Base-by-base conservation (phyloP, 306 rosid genomes). In the Trifolium fragiferum region DNA sequence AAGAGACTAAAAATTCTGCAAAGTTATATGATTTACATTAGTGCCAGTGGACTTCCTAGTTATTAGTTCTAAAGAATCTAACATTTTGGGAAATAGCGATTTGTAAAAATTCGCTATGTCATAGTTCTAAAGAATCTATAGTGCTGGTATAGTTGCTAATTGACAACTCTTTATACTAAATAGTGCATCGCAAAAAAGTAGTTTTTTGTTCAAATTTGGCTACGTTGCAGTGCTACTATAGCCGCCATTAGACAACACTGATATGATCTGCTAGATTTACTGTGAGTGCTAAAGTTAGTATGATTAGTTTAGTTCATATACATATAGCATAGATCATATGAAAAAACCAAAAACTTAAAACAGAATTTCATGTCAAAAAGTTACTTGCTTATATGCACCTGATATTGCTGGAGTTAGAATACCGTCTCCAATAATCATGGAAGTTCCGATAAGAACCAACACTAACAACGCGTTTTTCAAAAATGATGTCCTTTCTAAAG, bases 391-490 rank as follows among this genome's bases (percentile, higher is more conserved):
- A 77, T 69, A 77, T 30, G 80, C 79, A 94, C 98, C 99, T 86
- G 99, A 94, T 68, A 94, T 90, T 53, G 97, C 97, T 11, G 99
- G 96, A 73, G 99, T 94, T 58, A 94, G 84, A 82, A 94, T 94
- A 53, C 99, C 99, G 76, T 91, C 99, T 77, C 97, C 99, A 82
- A 94, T 94, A 80, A 92, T 75, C 99, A 92, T 84, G 75, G 99
- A 94, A 78, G 99, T 92, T 73, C 97, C 99, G 84, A 89, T 76
- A 61, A 94, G 89, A 86, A 94, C 97, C 78, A 90, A 79, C 83
- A 94, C 82, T 80, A 94, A 79, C 79, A 94, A 82, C 67, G 84
- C 15, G 23, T 87, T 90, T 81, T 88, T 94, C 85, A 87, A 69
- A 77, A 75, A 30, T 11, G 87, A 54, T 66, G 40, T 84, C 80